Base-by-base conservation (phyloP, 2,329 filamentous ascomycete genomes). In the Sporothrix brunneoviolacea region DNA sequence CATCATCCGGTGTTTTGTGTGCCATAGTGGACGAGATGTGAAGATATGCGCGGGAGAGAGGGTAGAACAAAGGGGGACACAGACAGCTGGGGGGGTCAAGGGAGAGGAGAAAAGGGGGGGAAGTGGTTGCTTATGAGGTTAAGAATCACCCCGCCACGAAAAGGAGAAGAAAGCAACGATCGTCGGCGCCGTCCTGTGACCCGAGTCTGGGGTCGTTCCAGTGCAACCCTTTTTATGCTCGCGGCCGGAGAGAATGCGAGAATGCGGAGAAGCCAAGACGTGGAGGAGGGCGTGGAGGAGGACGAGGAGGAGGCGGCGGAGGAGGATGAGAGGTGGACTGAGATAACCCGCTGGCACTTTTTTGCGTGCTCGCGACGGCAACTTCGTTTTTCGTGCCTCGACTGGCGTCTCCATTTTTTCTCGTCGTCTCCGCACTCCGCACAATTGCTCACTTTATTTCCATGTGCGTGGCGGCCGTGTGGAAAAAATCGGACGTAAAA, bases 21-120 rank as follows among this genome's bases (percentile, higher is more conserved):
- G 50, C 32, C 50, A 52, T 52, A 19, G 40, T 48, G 43, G 37
- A 35, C 24, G 10, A 28, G 4, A 22, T 24, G 32, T n/a, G 30
- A 12, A 3, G 27, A 22, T 8, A 27, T 27, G 19, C 27, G 12
- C 35, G 15, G 16, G 30, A 9, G 24, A 16, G 24, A 15, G 41
- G 27, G 15, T 2, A 32, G 15, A 18, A 16, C 10, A 32, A 15
- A 38, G 28, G 24, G 24, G 24, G 24, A 28, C 24, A 28, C 24
- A 28, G 24, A 10, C 5, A 10, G 10, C 10, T 28, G 24, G 24
- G 24, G 24, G 24, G 10, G 24, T 6, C 5, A 6, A 10, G 24
- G 24, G 24, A 28, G 24, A 28, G 10, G 24, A 10, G 24, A 10
- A 10, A 28, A 5, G 24, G 10, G 24, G 24, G 24, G 10, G 24